Base-by-base conservation (phyloP, 139 green algal species). In the Volvox reticuliferus region DNA sequence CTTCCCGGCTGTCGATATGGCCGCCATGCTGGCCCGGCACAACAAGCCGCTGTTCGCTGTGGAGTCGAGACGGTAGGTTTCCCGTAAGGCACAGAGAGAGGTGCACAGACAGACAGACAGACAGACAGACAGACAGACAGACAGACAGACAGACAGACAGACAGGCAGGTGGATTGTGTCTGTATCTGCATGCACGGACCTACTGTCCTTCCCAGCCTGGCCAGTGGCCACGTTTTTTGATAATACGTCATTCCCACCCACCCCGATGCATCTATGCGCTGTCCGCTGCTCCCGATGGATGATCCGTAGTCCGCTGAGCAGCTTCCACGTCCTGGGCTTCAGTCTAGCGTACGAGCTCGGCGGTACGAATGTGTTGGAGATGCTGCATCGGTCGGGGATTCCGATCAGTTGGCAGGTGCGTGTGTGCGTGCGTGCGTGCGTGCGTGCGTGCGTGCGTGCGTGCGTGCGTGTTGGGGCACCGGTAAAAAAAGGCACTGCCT, bases 351-450 rank as follows among this genome's bases (percentile, higher is more conserved):
- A 96, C 82, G 94, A 96, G 90, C 88, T 96, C 82, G 95, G 95
- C 9, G 94, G 93, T 28, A 97, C 95, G 35, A 98, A 98, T 83
- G 93, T 97, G 6, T 89, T 98, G 36, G 91, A 98, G 85, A 98
- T 98, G 96, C 83, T 98, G 83, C 65, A 71, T 0, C 89, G 94
- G 79, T 87, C 91, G 30, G 92, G 85, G 35, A 88, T 96, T 19
- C 94, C 94, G 24, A 24, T 94, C 18, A 82, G 33, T 36, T 93
- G 83, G 83, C 32, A 84, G 75, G 90, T 88, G 26, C 50, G 44
- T 2, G 65, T 12, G 24, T 73, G 24, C 65, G 24, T 73, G 65
- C 12, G 24, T 73, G 12, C 9, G 21, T 73, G 65, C 9, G 24
- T 73, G 65, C 9, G 24, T 28, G 65, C 24, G 65, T 73, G 65